Evolutionary conservation across 345 rosid genomes (phyloP).

Genomic region (Jatropha curcas): DNA sequence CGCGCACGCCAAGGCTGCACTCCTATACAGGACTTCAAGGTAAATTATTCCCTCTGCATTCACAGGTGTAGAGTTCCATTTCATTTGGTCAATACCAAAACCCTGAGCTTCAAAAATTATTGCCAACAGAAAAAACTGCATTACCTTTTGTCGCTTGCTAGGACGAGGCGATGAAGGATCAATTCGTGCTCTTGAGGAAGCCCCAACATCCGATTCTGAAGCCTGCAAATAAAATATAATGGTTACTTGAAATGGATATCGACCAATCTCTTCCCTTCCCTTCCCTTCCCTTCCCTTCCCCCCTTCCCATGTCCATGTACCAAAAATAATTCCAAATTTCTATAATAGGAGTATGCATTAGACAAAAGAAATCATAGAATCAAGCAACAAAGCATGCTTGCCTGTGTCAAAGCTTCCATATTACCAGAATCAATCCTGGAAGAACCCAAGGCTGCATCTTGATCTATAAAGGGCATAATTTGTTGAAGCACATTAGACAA

Average conservation of each 20-base stretch:
- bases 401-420: constrained; percentile 37
- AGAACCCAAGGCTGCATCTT: not conserved
- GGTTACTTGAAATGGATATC: not conserved
- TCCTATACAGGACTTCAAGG: not conserved
- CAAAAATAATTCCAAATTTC: not conserved
- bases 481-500: not conserved
- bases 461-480: not conserved
- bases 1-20: not conserved
- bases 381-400: not conserved
- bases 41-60: not conserved
- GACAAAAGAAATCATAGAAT: not conserved
- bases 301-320: not conserved
- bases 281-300: not conserved
- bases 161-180: constrained; percentile 26
- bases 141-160: constrained; percentile 43
- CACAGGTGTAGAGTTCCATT: not conserved
- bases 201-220: constrained; percentile 23
- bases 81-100: not conserved
- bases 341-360: not conserved
- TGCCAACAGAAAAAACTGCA: not conserved
- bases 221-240: not conserved
- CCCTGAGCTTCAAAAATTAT: not conserved
- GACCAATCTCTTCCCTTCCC: not conserved
- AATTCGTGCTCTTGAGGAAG: constrained; percentile 21
- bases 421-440: constrained; percentile 15